These are phyloP conservation scores for Talaromyces sp. DNA, from an alignment of 2,329 filamentous ascomycete species.

Conservation along the genomic window DNA sequence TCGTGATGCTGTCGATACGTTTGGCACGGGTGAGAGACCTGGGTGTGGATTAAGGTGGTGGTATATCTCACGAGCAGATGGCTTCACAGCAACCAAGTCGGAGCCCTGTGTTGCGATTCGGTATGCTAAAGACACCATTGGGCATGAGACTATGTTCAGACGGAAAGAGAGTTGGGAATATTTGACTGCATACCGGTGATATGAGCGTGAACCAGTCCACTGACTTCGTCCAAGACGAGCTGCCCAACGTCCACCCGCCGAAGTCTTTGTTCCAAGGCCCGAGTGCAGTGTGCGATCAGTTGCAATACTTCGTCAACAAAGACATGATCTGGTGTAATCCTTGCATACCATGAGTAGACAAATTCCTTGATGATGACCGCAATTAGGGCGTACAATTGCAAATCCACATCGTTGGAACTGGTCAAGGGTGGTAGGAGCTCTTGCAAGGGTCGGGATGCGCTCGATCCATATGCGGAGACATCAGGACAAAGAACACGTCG, in stretches of 20 bases:
- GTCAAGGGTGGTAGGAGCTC: constrained; percentile 86
- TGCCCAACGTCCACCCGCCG: constrained; percentile 78
- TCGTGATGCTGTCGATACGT: constrained; percentile 49
- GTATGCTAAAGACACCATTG: constrained; percentile 57
- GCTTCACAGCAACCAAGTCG: constrained; percentile 57
- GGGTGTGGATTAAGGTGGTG: constrained; percentile 80
- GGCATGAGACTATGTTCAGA: constrained; percentile 22
- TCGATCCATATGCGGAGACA: constrained; percentile 41
- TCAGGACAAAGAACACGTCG: constrained; percentile 80
- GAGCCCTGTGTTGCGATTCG: constrained; percentile 62
- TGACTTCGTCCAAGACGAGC: constrained; percentile 81
- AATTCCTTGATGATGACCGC: constrained; percentile 87
- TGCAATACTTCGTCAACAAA: constrained; percentile 86
- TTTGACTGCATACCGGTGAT: constrained; percentile 60
- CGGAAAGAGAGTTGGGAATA: neutral
- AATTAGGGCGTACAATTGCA: constrained; percentile 88
- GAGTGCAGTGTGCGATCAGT: constrained; percentile 87
- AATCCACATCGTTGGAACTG: constrained; percentile 87
- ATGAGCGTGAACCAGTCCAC: constrained; percentile 75
- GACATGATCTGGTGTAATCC: constrained; percentile 83
- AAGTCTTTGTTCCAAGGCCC: constrained; percentile 80
- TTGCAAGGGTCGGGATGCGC: constrained; percentile 65
- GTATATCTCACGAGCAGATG: constrained; percentile 67
- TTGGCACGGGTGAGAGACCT: constrained; percentile 72
- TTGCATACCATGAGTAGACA: constrained; percentile 87